A percentile compares a stretch with the other conserved stretches of the same genome.
Conservation (phyloP, 225 moss, liverwort and hornwort genomes). For the Physcomitrellopsis africana region DNA sequence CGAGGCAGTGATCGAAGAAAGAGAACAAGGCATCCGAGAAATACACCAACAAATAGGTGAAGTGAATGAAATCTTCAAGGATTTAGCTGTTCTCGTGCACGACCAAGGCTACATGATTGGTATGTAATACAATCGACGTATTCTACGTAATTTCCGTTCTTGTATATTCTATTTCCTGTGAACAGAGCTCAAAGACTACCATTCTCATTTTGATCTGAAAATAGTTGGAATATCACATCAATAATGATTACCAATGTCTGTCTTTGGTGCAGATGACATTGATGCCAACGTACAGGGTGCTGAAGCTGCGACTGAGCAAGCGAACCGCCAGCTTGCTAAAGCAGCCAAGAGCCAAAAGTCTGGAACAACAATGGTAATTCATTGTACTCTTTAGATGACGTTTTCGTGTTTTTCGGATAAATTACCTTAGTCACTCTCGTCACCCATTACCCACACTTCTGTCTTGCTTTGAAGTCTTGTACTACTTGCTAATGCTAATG, state of each 20-base stretch:
- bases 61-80: constrained; percentile 98
- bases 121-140: constrained; percentile 14
- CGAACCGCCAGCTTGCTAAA: constrained; percentile 59
- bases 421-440: not conserved
- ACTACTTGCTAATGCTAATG: not conserved
- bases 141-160: not conserved
- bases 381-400: not conserved
- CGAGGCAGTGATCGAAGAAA: constrained; percentile 96
- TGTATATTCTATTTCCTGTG: not conserved
- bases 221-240: not conserved
- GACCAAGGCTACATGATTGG: constrained; percentile 71
- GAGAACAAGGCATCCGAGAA: constrained; percentile 95
- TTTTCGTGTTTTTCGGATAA: not conserved
- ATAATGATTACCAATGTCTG: constrained; percentile 4
- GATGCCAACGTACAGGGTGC: constrained; percentile 56
- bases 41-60: constrained; percentile 96
- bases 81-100: constrained; percentile 81
- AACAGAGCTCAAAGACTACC: not conserved
- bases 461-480: not conserved
- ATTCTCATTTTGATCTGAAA: constrained; percentile 9
- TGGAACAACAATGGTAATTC: constrained; percentile 55
- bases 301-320: constrained; percentile 60
- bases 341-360: constrained; percentile 58
- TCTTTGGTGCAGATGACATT: constrained; percentile 55
- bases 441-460: constrained; percentile 1